Evolutionary conservation across 257 asterid genomes (phyloP).

Genomic region (Plantago major): DNA sequence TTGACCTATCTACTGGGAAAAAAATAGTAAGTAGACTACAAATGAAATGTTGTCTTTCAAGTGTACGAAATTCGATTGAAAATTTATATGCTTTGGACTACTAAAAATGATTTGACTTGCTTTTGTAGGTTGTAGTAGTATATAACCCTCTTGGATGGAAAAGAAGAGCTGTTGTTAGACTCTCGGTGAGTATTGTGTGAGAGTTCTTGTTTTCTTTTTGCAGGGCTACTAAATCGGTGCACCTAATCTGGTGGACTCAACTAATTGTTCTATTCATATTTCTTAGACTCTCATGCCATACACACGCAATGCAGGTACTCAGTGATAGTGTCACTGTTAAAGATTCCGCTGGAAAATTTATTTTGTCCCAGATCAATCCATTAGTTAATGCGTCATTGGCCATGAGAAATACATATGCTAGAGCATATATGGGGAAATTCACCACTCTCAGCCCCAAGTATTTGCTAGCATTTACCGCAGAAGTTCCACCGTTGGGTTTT

Average conservation of each 20-base stretch:
- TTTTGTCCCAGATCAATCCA: constrained; percentile 69
- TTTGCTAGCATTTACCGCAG: constrained; percentile 83
- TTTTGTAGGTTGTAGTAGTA: constrained; percentile 31
- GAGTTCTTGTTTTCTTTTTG: background rate
- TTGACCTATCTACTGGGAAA: constrained; percentile 32
- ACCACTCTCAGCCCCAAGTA: constrained; percentile 43
- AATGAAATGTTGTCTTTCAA: no score
- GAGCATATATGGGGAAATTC: constrained; percentile 54
- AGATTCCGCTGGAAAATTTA: constrained; percentile 68
- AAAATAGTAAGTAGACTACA: constrained; percentile 25
- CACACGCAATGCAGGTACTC: constrained; percentile 53
- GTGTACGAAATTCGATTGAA: no score
- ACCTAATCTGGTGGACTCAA: background rate
- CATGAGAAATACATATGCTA: constrained; percentile 46
- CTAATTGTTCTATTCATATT: background rate
- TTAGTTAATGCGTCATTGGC: constrained; percentile 53
- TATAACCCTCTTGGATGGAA: constrained; percentile 45
- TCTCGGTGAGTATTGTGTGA: constrained; percentile 29
- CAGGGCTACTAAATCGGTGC: background rate
- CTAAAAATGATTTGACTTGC: background rate
- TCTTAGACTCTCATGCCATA: background rate
- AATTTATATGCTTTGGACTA: no score
- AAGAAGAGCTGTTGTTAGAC: constrained; percentile 29
- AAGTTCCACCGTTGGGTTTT: constrained; percentile 81
- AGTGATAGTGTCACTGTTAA: constrained; percentile 48